A percentile compares a stretch with the other conserved stretches of the same genome.
Conservation (phyloP, 768 basidiomycete genomes). For the Phylloporus scabripes region DNA sequence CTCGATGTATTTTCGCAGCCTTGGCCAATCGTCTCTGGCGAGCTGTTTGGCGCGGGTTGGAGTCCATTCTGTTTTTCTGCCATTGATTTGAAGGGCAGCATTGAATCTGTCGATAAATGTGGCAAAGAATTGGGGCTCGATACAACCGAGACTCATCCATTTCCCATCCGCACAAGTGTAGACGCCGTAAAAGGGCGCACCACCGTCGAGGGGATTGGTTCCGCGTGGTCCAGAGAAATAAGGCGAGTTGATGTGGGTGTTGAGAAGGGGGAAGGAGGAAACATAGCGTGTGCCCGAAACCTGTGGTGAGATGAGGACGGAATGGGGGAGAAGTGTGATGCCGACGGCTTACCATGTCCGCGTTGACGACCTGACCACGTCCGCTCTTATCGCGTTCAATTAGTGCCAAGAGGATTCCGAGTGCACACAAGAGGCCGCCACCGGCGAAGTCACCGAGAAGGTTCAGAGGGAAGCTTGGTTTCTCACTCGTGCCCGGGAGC, state of each 20-base stretch:
- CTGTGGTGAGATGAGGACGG: conserved; percentile 33
- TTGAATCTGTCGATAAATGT: conserved; percentile 54
- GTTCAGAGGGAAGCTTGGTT: conserved; percentile 70
- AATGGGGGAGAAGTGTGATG: neutral
- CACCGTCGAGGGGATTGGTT: conserved; percentile 63
- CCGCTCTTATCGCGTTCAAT: conserved; percentile 61
- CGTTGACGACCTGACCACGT: conserved; percentile 66
- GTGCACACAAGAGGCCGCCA: conserved; percentile 65
- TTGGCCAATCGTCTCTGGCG: conserved; percentile 51
- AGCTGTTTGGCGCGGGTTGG: conserved; percentile 44
- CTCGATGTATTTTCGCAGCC: conserved; percentile 50
- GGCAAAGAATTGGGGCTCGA: conserved; percentile 69
- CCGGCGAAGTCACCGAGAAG: conserved; percentile 80
- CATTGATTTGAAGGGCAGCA: conserved; percentile 40
- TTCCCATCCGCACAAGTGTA: conserved; percentile 68
- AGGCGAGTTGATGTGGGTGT: conserved; percentile 29
- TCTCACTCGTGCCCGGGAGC: conserved; percentile 57
- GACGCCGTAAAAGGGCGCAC: conserved; percentile 71
- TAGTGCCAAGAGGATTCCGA: conserved; percentile 71
- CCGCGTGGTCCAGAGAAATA: conserved; percentile 46
- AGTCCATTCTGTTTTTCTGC: conserved; percentile 46
- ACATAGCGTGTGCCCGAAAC: conserved; percentile 77
- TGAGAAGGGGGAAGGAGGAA: conserved; percentile 64
- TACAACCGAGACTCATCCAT: conserved; percentile 73
- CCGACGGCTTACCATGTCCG: conserved; percentile 60